phyloP scores from a whole-genome alignment of 2,329 filamentous ascomycete genomes.

The Sporothrix variecibatus region DNA sequence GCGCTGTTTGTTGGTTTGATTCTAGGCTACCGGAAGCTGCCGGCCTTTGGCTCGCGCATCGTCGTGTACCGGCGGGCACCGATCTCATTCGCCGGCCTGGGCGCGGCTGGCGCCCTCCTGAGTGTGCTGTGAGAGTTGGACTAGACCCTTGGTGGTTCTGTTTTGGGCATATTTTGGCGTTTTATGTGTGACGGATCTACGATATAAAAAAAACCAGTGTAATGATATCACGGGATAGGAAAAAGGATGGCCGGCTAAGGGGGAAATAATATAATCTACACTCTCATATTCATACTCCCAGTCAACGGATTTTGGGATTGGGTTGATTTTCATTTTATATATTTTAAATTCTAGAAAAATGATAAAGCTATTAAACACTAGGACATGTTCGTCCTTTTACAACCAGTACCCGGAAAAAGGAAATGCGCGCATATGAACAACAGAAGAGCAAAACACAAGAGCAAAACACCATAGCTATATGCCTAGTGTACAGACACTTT shows the following conservation, averaged over 20 bases:
- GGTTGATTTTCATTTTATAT: background rate
- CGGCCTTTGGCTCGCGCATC: slow-evolving; percentile 48
- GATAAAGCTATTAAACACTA: background rate
- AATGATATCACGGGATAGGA: slow-evolving; percentile 10
- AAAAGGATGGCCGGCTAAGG: background rate
- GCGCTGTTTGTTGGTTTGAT: slow-evolving; percentile 43
- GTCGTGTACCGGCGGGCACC: slow-evolving; percentile 47
- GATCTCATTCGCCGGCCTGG: slow-evolving; percentile 46
- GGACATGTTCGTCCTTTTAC: background rate
- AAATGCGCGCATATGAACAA: background rate
- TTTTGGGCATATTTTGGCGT: slow-evolving; percentile 7
- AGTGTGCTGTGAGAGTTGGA: slow-evolving; percentile 27
- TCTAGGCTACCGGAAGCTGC: slow-evolving; percentile 44
- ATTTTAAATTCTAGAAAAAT: background rate
- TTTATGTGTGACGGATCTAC: background rate
- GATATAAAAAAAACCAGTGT: background rate
- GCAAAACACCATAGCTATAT: background rate
- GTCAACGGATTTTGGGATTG: background rate
- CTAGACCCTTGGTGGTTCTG: background rate
- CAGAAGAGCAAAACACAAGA: background rate
- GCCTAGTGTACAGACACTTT: background rate
- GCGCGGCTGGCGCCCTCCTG: slow-evolving; percentile 51
- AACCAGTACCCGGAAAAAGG: slow-evolving; percentile 10
- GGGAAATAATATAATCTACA: slow-evolving; percentile 1
- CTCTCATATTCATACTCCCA: background rate